Base-by-base conservation (phyloP, 768 basidiomycete species). In the Macrocybe gigantea region DNA sequence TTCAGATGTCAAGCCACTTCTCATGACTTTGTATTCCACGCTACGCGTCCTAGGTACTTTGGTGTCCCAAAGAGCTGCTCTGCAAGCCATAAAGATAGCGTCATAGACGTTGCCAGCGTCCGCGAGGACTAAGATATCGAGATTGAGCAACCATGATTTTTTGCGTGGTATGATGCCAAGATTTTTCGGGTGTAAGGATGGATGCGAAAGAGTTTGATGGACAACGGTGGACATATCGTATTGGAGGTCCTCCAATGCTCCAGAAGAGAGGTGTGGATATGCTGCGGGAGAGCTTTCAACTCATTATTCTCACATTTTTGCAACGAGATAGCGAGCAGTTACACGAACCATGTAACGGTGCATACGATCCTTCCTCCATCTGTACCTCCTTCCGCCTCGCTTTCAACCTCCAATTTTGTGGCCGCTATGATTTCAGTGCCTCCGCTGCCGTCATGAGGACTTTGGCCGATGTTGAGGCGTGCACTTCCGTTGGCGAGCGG, bases 401-500 rank as follows among this genome's bases (percentile, higher is more conserved):
- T 70, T 57, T 86, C 85, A 0, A 93, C 87, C 56, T 93, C 91
- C 0, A 93, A 73, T 56, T 89, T 88, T 1, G 79, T 73, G 0
- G 88, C 89, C 1, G 85, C 89, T 22, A 92, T 64, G 3, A 92
- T 72, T 54, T 92, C 88, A 0, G 92, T 93, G 0, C 85, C 83
- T 2, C 79, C 81, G 1, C 77, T 78, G 7, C 75, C 76, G 38
- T 77, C 73, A 39, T 70, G 69, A 22, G 73, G 66, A 50, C 68
- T 70, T 53, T 72, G 70, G 1, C 89, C 91, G n/a, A 93, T 77
- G 53, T 71, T 79, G 6, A 92, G 68, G 15, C 78, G 76, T 5
- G 88, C 88, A 52, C 89, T 92, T 5, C 92, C 92, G 50, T 93
- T 92, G 13, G 91, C 85, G 5, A 90, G 75, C 5, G 89, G 87